phyloP scores from a whole-genome alignment of 352 stramenopile species.

The Achlya hypogyna region DNA sequence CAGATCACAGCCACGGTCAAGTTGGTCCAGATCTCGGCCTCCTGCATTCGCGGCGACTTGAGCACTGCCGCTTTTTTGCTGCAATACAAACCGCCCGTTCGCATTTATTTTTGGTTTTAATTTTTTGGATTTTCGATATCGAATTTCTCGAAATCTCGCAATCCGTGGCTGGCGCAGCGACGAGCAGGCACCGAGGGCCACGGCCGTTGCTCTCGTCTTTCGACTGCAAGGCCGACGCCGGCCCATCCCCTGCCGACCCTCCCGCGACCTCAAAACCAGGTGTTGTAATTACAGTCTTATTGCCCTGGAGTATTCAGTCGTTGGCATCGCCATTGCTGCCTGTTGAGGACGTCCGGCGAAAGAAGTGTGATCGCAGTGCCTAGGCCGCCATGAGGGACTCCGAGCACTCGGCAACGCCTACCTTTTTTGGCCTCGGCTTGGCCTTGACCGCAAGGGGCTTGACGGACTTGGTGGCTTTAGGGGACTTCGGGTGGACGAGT shows the following conservation, averaged over 20 bases:
- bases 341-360: neutral
- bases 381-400: neutral
- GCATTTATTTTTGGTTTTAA: no score
- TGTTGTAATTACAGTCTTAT: no score
- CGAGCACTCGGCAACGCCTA: neutral
- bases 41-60: constrained; percentile 14
- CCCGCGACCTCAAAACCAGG: no score
- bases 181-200: no score
- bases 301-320: constrained; percentile 1
- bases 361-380: neutral
- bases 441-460: neutral
- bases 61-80: neutral
- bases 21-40: constrained; percentile 39
- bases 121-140: no score
- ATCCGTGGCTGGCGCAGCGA: no score
- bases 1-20: constrained; percentile 47
- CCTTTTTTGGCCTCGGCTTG: neutral
- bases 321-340: neutral
- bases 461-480: no score
- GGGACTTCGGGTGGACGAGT: no score
- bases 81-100: neutral
- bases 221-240: no score
- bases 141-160: neutral
- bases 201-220: no score
- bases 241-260: no score